Evolutionary conservation across 441 rosid species (phyloP).

Genomic region (Eugenia klotzschiana): DNA sequence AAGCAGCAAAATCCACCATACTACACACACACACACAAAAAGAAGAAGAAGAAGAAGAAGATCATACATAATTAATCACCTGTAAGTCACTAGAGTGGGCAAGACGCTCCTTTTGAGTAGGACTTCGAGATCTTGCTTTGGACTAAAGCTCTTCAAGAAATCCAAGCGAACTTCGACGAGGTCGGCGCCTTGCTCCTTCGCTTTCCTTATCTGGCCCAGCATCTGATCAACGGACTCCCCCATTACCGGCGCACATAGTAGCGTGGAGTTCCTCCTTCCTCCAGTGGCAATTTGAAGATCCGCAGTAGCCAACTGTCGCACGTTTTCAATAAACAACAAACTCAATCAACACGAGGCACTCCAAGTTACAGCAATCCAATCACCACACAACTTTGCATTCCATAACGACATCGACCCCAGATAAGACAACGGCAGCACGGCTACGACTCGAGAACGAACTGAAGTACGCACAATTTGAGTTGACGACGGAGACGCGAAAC

Average conservation of each 20-base stretch:
- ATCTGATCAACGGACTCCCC: conserved; percentile 29
- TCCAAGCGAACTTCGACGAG: conserved; percentile 30
- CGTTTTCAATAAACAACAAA: neutral
- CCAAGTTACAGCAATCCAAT: neutral
- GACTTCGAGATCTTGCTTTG: conserved; percentile 22
- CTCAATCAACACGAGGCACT: neutral
- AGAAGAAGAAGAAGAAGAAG: neutral
- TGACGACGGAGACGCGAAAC: neutral
- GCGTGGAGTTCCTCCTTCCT: conserved; percentile 22
- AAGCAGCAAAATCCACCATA: neutral
- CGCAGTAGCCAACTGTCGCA: conserved; percentile 13
- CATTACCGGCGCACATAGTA: conserved; percentile 34
- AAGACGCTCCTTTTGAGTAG: conserved; percentile 26
- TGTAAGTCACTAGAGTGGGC: conserved; percentile 46
- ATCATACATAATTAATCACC: conserved; percentile 10
- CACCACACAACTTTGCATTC: neutral
- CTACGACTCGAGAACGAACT: neutral
- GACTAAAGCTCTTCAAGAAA: conserved; percentile 25
- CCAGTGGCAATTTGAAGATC: conserved; percentile 21
- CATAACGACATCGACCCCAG: neutral
- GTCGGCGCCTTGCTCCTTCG: conserved; percentile 37
- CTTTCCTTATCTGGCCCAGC: conserved; percentile 21
- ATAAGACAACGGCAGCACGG: neutral
- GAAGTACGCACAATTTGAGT: neutral
- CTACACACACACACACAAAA: neutral